phyloP scores from a whole-genome alignment of 441 rosid genomes.

The Flueggea neowawraea region DNA sequence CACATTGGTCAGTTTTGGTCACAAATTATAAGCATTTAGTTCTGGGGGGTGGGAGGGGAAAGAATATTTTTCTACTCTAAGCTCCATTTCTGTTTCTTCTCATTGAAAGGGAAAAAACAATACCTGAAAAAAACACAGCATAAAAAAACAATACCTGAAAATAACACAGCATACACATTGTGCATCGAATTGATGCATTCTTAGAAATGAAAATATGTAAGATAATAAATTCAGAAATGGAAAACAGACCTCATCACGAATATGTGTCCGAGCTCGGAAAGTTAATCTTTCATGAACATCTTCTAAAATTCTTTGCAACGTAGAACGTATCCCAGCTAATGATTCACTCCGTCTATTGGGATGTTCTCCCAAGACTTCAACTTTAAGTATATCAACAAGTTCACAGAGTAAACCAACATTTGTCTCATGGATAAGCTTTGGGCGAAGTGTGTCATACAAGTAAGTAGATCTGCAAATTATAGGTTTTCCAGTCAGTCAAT shows the following conservation, averaged over 20 bases:
- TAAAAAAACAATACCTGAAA: too few relatives aligned
- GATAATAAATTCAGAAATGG: not conserved
- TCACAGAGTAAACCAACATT: conserved; percentile 93
- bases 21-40: too few relatives aligned
- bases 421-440: conserved; percentile 89
- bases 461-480: conserved; percentile 67
- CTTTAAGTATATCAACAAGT: conserved; percentile 90
- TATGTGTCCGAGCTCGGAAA: conserved; percentile 94
- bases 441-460: conserved; percentile 90
- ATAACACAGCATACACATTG: too few relatives aligned
- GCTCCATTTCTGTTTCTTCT: too few relatives aligned
- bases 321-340: conserved; percentile 84
- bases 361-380: conserved; percentile 94
- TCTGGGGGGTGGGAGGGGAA: too few relatives aligned
- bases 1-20: too few relatives aligned
- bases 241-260: conserved; percentile 79
- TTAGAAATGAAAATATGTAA: not conserved
- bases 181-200: not conserved
- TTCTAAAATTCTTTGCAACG: conserved; percentile 86
- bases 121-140: too few relatives aligned
- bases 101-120: too few relatives aligned
- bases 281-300: conserved; percentile 93
- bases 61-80: too few relatives aligned
- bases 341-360: conserved; percentile 72
- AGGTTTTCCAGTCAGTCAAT: not conserved